Base-by-base conservation (phyloP, 2,329 filamentous ascomycete species). In the Eutypella sp. region DNA sequence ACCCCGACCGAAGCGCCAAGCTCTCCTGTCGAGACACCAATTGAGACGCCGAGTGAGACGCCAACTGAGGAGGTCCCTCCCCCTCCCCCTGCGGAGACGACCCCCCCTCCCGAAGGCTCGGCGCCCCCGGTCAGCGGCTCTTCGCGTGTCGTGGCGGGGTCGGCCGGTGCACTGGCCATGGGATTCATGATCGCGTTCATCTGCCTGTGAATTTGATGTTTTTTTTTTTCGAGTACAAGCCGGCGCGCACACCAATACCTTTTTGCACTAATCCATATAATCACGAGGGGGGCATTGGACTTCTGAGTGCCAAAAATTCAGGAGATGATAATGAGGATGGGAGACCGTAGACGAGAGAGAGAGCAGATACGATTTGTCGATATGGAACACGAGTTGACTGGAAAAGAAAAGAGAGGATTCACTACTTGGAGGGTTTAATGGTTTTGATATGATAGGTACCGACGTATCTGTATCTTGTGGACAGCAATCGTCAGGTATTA, bases 181-280 rank as follows among this genome's bases (percentile, higher is more conserved):
- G 65, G 62, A 18, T 40, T 67, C 38, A 44, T 66, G 22, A 63
- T 61, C 13, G 64, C 63, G 8, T 55, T 66, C 33, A 54, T 64
- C 41, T 60, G 61, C 49, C 51, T 71, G 57, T 72, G 64, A 64
- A 50, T 45, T 50, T 42, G 8, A 24, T 22, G 23, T 33, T 20
- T 6, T 19, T 33, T 29, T n/a, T 19, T 29, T 39, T 19, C 11
- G 36, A 19, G 11, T 6, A n/a, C 2, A 15, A 13, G 13, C 19
- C 4, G 2, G 22, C 36, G 36, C n/a, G n/a, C n/a, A n/a, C n/a
- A n/a, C n/a, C n/a, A n/a, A n/a, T n/a, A 3, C 10, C 22, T n/a
- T 24, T 39, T 16, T 39, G 36, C 36, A 39, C 36, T 39, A 39
- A 39, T 24, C 11, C 15, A 24, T 24, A 38, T 38, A 39, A 39